A percentile compares a stretch with the other conserved stretches of the same genome.
These are phyloP conservation scores for Zygoascus flipseniorum DNA, from an alignment of 805 yeast genomes.

Conservation along the genomic window DNA sequence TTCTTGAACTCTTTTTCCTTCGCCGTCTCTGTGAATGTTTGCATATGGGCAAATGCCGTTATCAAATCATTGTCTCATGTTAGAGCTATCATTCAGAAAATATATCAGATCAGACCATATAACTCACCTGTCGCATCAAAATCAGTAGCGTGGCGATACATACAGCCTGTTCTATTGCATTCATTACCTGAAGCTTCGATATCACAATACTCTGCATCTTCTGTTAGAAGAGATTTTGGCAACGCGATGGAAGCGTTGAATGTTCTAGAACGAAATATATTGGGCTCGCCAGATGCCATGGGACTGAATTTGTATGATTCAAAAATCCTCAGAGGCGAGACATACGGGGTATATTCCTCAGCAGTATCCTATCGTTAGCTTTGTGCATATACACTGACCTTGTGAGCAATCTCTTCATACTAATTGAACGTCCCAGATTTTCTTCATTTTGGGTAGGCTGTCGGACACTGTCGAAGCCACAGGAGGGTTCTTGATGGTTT, in stretches of 20 bases:
- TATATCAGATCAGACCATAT: conserved; percentile 5
- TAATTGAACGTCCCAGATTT: neutral
- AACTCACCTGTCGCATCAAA: conserved; percentile 11
- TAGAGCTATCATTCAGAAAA: neutral
- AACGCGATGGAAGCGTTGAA: conserved; percentile 7
- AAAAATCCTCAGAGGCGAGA: conserved; percentile 18
- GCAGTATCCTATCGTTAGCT: conserved; percentile 5
- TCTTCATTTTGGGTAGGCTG: neutral
- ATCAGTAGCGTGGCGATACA: conserved; percentile 14
- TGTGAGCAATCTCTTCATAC: neutral
- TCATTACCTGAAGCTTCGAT: conserved; percentile 6
- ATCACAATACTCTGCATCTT: conserved; percentile 3
- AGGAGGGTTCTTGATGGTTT: too few species aligned
- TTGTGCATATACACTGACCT: neutral
- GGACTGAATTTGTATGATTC: conserved; percentile 22
- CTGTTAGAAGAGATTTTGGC: neutral
- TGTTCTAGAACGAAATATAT: conserved; percentile 15
- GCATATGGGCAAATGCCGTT: neutral
- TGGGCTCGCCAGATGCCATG: conserved; percentile 7
- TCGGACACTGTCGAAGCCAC: too few species aligned
- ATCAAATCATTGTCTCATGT: neutral
- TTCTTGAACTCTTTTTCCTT: neutral
- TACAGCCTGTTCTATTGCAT: conserved; percentile 14
- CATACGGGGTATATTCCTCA: conserved; percentile 11
- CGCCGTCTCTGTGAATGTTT: neutral